phyloP scores from a whole-genome alignment of 2,329 filamentous ascomycete genomes.

The Passalora sequoiae region DNA sequence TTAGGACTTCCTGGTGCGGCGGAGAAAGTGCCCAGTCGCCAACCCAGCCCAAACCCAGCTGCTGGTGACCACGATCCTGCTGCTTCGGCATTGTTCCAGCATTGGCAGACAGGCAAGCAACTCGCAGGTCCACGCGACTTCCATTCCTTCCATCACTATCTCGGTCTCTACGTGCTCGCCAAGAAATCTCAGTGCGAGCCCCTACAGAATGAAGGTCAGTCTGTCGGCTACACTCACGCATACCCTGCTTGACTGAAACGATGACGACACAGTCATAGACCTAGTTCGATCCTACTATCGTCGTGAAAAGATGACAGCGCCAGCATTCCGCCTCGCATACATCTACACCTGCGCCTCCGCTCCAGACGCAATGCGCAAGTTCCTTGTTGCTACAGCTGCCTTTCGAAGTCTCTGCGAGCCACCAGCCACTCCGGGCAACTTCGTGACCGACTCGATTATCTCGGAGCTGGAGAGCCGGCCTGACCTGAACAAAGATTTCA shows the following conservation, averaged over 20 bases:
- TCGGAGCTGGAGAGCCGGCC: slow-evolving; percentile 24
- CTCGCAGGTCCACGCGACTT: slow-evolving; percentile 33
- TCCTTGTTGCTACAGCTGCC: slow-evolving; percentile 32
- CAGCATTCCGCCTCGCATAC: slow-evolving; percentile 35
- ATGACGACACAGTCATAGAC: slow-evolving; percentile 27
- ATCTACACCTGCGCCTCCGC: slow-evolving; percentile 29
- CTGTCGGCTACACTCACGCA: background rate
- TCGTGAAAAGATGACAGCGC: slow-evolving; percentile 31
- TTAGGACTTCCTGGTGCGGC: background rate
- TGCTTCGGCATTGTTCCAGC: slow-evolving; percentile 28
- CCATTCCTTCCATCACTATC: slow-evolving; percentile 33
- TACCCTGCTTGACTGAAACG: background rate
- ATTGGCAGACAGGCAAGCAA: slow-evolving; percentile 27
- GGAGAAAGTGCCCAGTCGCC: background rate
- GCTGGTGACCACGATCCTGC: background rate
- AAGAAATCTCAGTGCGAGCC: slow-evolving; percentile 26
- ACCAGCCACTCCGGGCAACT: slow-evolving; percentile 11
- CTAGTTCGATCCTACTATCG: slow-evolving; percentile 32
- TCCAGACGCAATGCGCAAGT: slow-evolving; percentile 30
- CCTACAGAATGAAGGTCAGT: slow-evolving; percentile 30
- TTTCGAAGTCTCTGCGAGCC: slow-evolving; percentile 28
- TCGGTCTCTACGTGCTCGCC: slow-evolving; percentile 33
- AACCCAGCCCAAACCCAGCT: background rate
- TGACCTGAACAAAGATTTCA: slow-evolving; percentile 30
- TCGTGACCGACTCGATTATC: slow-evolving; percentile 27